Base-by-base conservation (phyloP, 1,284 basidiomycete genomes). In the Cryptococcus sp. region DNA sequence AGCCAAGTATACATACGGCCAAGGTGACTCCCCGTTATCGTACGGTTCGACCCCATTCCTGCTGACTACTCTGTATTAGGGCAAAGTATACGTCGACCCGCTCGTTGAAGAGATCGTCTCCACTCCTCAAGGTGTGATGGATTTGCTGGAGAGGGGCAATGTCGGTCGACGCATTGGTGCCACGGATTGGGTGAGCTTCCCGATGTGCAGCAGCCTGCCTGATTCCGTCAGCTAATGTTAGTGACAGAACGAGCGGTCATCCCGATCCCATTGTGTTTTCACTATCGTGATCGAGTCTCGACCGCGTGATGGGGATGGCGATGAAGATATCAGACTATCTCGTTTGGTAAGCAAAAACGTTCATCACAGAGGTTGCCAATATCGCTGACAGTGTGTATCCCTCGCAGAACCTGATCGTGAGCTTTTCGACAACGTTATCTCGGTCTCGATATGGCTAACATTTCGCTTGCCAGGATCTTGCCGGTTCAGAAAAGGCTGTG, bases 401-500 rank as follows among this genome's bases (percentile, higher is more conserved):
- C 19, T 37, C 38, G 8, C 69, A 81, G 74, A 83, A 82, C 59
- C 73, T 84, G 16, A 83, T 83, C 57, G 63, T 62, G 50, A 65
- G 56, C 61, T 59, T 3, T 43, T 52, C 20, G 48, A 58, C 2
- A 22, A 51, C 38, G 59, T 48, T 1, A 55, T 54, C 17, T 25
- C 16, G 17, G 22, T 34, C 8, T 34, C 29, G 29, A 34, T 37
- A 25, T 44, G 45, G 20, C 29, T 61, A 52, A 45, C 55, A 59
- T 7, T 44, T 15, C 16, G 44, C 53, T 13, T 16, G 6, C 1
- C 49, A 70, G 70, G 83, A 85, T 69, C 67, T 85, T 7, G 83
- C 83, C 3, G 83, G 83, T 4, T 81, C 79, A 15, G 83, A 85
- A 60, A 80, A 81, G 44, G 82, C 83, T 0, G 81, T 83, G 0